Base-by-base conservation (phyloP, 78 protist species). In the Ministeria vibrans region DNA sequence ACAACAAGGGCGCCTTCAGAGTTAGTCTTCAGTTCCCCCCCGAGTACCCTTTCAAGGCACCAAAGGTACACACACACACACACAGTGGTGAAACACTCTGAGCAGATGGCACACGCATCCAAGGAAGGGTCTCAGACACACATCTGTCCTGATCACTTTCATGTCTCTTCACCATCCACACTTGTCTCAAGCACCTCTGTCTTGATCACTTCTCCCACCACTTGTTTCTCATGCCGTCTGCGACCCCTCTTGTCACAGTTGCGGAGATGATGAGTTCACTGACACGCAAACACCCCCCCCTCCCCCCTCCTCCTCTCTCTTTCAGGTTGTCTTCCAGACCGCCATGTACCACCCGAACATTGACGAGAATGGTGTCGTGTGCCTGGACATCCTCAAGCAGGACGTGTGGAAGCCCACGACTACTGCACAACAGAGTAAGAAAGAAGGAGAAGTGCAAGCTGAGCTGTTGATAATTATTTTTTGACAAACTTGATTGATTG, bases 41-140 rank as follows among this genome's bases (percentile, higher is more conserved):
- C 0, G 98, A 95, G 81, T 97, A 97, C 77, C 99, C 99, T 20
- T 94, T 95, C 94, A 96, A 94, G 87, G 95, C 99, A 38, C 99
- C 99, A 28, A 90, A 86, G 87, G 92, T 95, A 72, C 51, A 32
- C 30, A 18, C 9, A 39, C 28, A 45, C 51, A n/a, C n/a, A n/a
- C n/a, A n/a, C n/a, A n/a, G n/a, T n/a, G n/a, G n/a, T n/a, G n/a
- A n/a, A n/a, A n/a, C n/a, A n/a, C n/a, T n/a, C n/a, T n/a, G n/a
- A n/a, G n/a, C n/a, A n/a, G n/a, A n/a, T n/a, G n/a, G n/a, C n/a
- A n/a, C n/a, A n/a, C n/a, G n/a, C n/a, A n/a, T n/a, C n/a, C n/a
- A n/a, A n/a, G n/a, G n/a, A n/a, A n/a, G n/a, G n/a, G n/a, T n/a
- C n/a, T n/a, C n/a, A n/a, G n/a, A n/a, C n/a, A n/a, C n/a, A n/a